Percentiles rank a stretch among this genome's conserved stretches.
Evolutionary conservation across 2,329 filamentous ascomycete genomes (phyloP).

Genomic region (Penicillium sclerotiorum): DNA sequence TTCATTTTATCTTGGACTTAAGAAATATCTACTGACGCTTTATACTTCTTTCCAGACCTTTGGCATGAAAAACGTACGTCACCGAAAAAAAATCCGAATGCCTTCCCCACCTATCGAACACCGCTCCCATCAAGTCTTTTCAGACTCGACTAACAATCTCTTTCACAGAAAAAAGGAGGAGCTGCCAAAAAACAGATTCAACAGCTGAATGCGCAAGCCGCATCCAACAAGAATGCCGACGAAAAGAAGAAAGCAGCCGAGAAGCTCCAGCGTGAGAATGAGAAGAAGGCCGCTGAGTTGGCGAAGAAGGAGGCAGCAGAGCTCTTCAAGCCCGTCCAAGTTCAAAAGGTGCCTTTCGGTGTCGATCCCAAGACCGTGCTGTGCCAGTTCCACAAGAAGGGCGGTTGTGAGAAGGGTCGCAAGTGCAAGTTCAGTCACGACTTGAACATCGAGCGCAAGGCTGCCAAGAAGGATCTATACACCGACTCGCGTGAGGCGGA

Average conservation of each 20-base stretch:
- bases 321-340: constrained; percentile 86
- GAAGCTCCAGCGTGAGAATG: constrained; percentile 70
- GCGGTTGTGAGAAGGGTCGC: constrained; percentile 92
- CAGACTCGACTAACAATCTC: constrained; percentile 19
- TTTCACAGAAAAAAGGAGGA: constrained; percentile 77
- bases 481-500: constrained; percentile 72
- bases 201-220: constrained; percentile 73
- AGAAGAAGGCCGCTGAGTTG: constrained; percentile 87
- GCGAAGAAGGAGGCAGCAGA: constrained; percentile 79
- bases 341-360: constrained; percentile 97
- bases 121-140: background rate
- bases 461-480: constrained; percentile 89
- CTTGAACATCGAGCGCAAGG: constrained; percentile 82
- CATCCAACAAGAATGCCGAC: constrained; percentile 76
- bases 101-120: constrained; percentile 3
- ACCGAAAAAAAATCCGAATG: constrained; percentile 8
- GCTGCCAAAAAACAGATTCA: constrained; percentile 89
- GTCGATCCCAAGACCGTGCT: constrained; percentile 97
- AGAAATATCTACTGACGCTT: constrained; percentile 18
- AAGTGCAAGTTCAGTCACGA: constrained; percentile 99
- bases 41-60: constrained; percentile 67
- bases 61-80: constrained; percentile 89
- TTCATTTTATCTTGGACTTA: background rate
- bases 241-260: constrained; percentile 77
- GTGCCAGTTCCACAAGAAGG: constrained; percentile 97